Percentiles rank a stretch among this genome's conserved stretches.
Conservation (phyloP, 768 basidiomycete species). For the Erythrobasidium yunnanense region DNA sequence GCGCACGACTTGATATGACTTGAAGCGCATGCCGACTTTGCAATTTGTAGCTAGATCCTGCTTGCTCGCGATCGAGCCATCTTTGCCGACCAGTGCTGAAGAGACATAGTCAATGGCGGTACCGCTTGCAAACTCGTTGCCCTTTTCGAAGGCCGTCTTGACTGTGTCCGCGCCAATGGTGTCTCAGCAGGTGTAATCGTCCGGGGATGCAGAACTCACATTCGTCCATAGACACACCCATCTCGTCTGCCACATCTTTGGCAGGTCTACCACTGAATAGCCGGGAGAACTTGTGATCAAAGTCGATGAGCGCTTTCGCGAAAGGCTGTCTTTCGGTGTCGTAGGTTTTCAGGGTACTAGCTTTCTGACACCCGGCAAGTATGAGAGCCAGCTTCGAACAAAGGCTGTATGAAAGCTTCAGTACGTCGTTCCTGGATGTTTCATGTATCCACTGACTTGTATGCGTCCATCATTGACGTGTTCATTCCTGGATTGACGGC, state of each 20-base stretch:
- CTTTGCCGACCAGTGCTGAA: constrained; percentile 29
- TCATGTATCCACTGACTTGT: constrained; percentile 31
- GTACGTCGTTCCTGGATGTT: too few relatives aligned
- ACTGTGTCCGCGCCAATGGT: too few relatives aligned
- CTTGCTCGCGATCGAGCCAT: constrained; percentile 14
- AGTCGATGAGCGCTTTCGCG: constrained; percentile 52
- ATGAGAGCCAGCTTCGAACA: constrained; percentile 34
- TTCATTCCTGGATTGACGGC: neutral
- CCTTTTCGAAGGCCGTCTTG: constrained; percentile 14
- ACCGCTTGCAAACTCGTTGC: constrained; percentile 34
- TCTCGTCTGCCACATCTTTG: constrained; percentile 40
- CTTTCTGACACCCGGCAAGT: constrained; percentile 32
- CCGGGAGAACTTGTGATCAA: constrained; percentile 47
- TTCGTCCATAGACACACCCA: constrained; percentile 32
- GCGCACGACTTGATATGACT: constrained; percentile 34
- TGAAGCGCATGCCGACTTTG: constrained; percentile 36
- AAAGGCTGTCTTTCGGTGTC: constrained; percentile 50
- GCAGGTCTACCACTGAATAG: constrained; percentile 59
- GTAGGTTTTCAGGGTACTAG: constrained; percentile 35
- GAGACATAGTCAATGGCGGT: constrained; percentile 37
- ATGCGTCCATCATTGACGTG: constrained; percentile 34
- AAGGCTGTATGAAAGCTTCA: too few relatives aligned
- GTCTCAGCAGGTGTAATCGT: too few relatives aligned
- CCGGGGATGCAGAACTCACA: too few relatives aligned
- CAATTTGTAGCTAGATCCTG: constrained; percentile 31